Evolutionary conservation across 192 early-diverging fungal genomes (phyloP), one percentile per base, ranked within the genome.

Genomic region (Backusella tarrabulga): DNA sequence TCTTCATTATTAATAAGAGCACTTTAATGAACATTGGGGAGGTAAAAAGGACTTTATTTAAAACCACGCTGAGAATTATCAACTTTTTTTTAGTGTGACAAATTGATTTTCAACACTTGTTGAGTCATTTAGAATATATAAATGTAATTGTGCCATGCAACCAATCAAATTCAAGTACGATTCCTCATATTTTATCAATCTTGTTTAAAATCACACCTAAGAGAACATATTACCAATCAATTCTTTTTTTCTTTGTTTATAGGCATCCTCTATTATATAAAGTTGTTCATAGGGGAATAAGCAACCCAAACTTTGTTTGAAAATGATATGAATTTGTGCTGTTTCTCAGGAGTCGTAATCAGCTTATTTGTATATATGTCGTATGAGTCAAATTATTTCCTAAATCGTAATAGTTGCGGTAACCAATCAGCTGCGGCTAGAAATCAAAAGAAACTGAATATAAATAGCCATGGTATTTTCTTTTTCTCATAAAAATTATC

Each of bases 161-260:
- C 56, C 56, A 63, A 63, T 63, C 56, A 63, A 12, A 63, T 63
- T 29, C 7, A 14, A 63, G 56, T 63, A 63, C 56, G 56, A 63
- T 63, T 63, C 56, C 56, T 63, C 56, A 63, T 63, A 63, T 63
- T 63, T 60, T 63, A 63, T 63, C 56, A 63, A 63, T 63, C 56
- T 63, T 63, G 56, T 63, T 63, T 63, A 63, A 63, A 63, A 63
- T 63, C 56, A 63, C 56, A 63, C 56, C 56, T 29, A 23, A 26
- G 4, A 29, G 56, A 63, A 12, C 23, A 26, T 29, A 63, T 63
- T 63, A 29, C 12, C 21, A 63, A 63, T 63, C 56, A 26, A 26
- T 23, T 54, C 0, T 21, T 12, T 63, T 12, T 63, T 23, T 29
- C 26, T 29, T 63, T 26, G 11, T 9, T 29, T 63, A 54, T 54